phyloP scores from a whole-genome alignment of 148 eudicot genomes.

The Euryodendron excelsum region DNA sequence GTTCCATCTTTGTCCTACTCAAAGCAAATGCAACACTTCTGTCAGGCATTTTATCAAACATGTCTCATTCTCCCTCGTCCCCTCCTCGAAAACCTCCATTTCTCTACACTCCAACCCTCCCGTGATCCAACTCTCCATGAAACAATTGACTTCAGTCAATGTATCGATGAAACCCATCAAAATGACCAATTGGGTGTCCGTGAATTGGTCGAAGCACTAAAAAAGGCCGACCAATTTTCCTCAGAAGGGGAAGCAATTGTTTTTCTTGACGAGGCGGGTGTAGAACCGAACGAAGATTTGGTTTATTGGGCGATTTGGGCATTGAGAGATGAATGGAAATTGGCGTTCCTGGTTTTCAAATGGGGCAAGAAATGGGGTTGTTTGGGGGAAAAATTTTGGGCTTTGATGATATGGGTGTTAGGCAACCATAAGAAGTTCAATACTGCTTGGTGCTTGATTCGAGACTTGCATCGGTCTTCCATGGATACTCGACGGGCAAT shows the following conservation, averaged over 20 bases:
- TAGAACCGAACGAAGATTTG: slow-evolving; percentile 34
- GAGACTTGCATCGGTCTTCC: slow-evolving; percentile 45
- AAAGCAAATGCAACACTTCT: slow-evolving; percentile 16
- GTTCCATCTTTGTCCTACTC: background rate
- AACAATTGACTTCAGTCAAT: slow-evolving; percentile 33
- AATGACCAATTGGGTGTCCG: slow-evolving; percentile 15
- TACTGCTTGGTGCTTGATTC: slow-evolving; percentile 77
- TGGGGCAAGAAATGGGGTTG: slow-evolving; percentile 59
- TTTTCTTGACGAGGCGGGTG: slow-evolving; percentile 42
- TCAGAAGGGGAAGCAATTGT: slow-evolving; percentile 52
- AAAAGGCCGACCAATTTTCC: slow-evolving; percentile 30
- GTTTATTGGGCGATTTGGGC: slow-evolving; percentile 53
- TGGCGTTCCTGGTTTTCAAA: slow-evolving; percentile 60
- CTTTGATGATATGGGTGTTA: slow-evolving; percentile 83
- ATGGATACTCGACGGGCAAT: slow-evolving; percentile 57
- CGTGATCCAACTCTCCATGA: slow-evolving; percentile 16
- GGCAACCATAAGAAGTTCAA: slow-evolving; percentile 65
- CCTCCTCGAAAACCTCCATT: slow-evolving; percentile 3
- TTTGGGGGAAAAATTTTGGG: slow-evolving; percentile 39
- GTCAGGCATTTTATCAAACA: slow-evolving; percentile 71
- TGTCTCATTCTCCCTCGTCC: slow-evolving; percentile 13
- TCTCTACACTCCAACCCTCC: slow-evolving; percentile 20
- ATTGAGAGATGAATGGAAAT: slow-evolving; percentile 67
- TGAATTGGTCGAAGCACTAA: slow-evolving; percentile 39
- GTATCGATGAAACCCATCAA: slow-evolving; percentile 6